These are phyloP conservation scores for Entelexis paramagnoliae DNA, from an alignment of 1,139 yeast genomes.

Conservation along the genomic window DNA sequence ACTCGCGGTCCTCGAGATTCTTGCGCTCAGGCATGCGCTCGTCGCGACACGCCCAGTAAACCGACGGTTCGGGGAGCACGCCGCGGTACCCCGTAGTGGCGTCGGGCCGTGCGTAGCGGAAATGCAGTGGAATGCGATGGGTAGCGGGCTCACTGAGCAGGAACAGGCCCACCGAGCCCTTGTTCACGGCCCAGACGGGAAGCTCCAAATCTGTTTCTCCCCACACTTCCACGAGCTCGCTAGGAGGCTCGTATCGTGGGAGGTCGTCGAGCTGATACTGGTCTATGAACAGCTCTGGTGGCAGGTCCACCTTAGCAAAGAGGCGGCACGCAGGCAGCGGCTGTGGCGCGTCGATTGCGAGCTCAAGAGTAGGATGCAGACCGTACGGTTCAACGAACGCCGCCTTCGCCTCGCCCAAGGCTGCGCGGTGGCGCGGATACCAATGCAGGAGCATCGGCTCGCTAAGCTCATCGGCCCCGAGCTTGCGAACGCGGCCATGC, in stretches of 20 bases:
- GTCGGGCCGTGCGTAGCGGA: slow-evolving; percentile 40
- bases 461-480: slow-evolving; percentile 11
- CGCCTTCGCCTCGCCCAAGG: slow-evolving; percentile 22
- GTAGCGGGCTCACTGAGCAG: slow-evolving; percentile 25
- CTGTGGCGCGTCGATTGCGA: slow-evolving; percentile 17
- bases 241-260: slow-evolving; percentile 30
- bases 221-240: slow-evolving; percentile 34
- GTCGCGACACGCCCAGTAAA: slow-evolving; percentile 43
- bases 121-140: slow-evolving; percentile 39
- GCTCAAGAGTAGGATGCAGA: slow-evolving; percentile 36
- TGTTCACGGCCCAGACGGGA: slow-evolving; percentile 41
- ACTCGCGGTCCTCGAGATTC: slow-evolving; percentile 13
- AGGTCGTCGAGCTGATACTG: slow-evolving; percentile 35
- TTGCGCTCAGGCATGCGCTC: slow-evolving; percentile 10
- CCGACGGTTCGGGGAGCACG: slow-evolving; percentile 33
- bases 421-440: slow-evolving; percentile 26
- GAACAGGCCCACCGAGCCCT: slow-evolving; percentile 41
- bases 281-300: slow-evolving; percentile 34
- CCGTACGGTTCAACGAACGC: slow-evolving; percentile 36
- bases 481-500: slow-evolving; percentile 15
- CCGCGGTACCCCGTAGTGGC: slow-evolving; percentile 21
- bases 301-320: slow-evolving; percentile 34
- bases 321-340: slow-evolving; percentile 32
- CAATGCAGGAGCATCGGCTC: slow-evolving; percentile 21
- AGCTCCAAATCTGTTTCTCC: slow-evolving; percentile 39